Percentiles rank a stretch among this genome's conserved stretches.
phyloP scores from a whole-genome alignment of 768 basidiomycete genomes.

The Suillus hirtellus region DNA sequence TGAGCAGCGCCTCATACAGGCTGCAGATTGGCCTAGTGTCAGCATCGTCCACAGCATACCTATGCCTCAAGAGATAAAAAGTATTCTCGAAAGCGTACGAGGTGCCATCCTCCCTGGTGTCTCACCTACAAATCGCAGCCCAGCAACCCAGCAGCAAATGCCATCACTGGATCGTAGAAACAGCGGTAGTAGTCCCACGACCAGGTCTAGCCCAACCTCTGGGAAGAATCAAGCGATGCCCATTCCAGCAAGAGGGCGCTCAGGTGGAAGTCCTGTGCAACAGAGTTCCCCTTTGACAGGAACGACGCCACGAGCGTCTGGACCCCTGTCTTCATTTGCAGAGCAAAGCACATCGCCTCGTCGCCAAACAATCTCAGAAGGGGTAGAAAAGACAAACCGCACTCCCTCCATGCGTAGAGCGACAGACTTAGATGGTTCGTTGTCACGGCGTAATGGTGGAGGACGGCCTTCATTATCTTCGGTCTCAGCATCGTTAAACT shows the following conservation, averaged over 20 bases:
- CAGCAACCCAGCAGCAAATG: conserved; percentile 29
- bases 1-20: conserved; percentile 64
- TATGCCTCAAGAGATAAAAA: conserved; percentile 72
- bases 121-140: conserved; percentile 33
- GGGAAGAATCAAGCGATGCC: conserved; percentile 39
- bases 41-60: conserved; percentile 71
- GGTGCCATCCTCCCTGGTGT: conserved; percentile 34
- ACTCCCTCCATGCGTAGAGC: conserved; percentile 64
- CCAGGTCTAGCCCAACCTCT: conserved; percentile 34
- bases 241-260: conserved; percentile 43
- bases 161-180: conserved; percentile 48
- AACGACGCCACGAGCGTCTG: conserved; percentile 34
- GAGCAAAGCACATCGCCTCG: conserved; percentile 47
- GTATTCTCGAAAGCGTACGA: conserved; percentile 58
- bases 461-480: conserved; percentile 45
- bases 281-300: conserved; percentile 23
- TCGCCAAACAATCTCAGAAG: conserved; percentile 52
- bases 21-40: conserved; percentile 81
- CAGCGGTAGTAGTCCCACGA: conserved; percentile 36
- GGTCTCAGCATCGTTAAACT: conserved; percentile 35
- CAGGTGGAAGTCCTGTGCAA: conserved; percentile 52
- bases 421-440: conserved; percentile 52
- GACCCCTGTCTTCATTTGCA: conserved; percentile 42
- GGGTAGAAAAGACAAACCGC: conserved; percentile 54
- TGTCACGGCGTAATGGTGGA: conserved; percentile 48